phyloP scores from a whole-genome alignment of 169 alveolate species.

The Pseudocohnilembus persalinus region DNA sequence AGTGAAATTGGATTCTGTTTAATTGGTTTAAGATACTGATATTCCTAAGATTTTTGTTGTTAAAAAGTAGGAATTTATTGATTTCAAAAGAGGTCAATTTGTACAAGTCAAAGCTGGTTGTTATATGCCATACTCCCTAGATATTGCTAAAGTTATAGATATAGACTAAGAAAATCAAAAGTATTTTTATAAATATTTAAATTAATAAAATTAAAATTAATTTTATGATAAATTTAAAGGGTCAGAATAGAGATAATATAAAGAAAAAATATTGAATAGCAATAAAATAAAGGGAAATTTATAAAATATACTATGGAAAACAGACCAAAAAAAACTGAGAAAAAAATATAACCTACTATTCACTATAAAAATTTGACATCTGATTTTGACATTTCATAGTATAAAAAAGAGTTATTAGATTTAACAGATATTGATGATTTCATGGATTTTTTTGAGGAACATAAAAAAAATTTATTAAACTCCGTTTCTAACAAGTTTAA shows the following conservation, averaged over 20 bases:
- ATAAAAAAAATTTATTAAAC: no score
- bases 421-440: not conserved
- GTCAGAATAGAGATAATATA: no score
- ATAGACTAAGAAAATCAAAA: not conserved
- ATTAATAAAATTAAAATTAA: no score
- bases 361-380: not conserved
- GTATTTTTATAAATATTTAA: no score
- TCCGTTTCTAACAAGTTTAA: not conserved
- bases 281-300: no score
- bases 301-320: not conserved
- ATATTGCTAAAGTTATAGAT: not conserved
- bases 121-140: not conserved
- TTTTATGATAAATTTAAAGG: no score
- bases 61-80: not conserved
- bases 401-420: not conserved
- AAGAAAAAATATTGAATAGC: no score
- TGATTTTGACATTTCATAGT: not conserved
- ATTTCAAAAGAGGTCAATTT: not conserved
- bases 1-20: not conserved
- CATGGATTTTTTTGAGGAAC: not conserved
- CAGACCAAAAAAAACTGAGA: not conserved
- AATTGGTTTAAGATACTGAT: not conserved
- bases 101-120: not conserved
- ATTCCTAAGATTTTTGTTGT: not conserved
- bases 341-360: no score